phyloP scores from a whole-genome alignment of 1,284 basidiomycete genomes.

The Stygiomarasmius scandens region DNA sequence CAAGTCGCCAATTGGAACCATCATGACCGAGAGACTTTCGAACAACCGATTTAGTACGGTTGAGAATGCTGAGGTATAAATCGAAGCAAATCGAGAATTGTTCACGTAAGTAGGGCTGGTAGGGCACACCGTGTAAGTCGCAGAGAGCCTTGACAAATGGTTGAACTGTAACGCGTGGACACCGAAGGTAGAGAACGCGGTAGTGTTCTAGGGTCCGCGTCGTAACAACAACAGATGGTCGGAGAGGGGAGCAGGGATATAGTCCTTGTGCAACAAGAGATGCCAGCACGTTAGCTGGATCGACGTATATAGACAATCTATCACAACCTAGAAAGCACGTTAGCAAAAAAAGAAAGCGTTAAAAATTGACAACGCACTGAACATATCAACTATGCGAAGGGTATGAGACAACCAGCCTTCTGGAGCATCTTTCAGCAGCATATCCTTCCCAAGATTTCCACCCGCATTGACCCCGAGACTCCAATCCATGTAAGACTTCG shows the following conservation, averaged over 20 bases:
- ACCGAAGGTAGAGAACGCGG: slow-evolving; percentile 8
- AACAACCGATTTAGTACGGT: slow-evolving; percentile 14
- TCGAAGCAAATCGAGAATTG: slow-evolving; percentile 24
- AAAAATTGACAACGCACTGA: too few species aligned
- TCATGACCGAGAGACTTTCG: slow-evolving; percentile 21
- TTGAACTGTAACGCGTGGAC: slow-evolving; percentile 17
- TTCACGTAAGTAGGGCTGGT: slow-evolving; percentile 1
- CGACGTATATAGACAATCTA: not conserved
- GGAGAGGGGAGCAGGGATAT: slow-evolving; percentile 12
- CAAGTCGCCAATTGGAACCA: slow-evolving; percentile 26
- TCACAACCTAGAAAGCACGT: not conserved
- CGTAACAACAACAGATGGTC: slow-evolving; percentile 13
- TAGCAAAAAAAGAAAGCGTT: too few species aligned
- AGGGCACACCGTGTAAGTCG: slow-evolving; percentile 16
- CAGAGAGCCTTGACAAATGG: slow-evolving; percentile 16
- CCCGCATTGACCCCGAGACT: not conserved
- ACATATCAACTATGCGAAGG: too few species aligned
- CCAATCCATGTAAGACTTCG: slow-evolving; percentile 10
- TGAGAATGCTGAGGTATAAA: not conserved
- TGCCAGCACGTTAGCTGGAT: not conserved
- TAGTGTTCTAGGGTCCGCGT: slow-evolving; percentile 16
- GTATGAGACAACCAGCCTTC: not conserved
- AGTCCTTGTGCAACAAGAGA: slow-evolving; percentile 13
- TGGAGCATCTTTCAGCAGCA: not conserved
- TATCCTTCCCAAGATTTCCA: not conserved